These are phyloP conservation scores for Aspergillus ochraceoroseus DNA, from an alignment of 2,329 filamentous ascomycete species.

Conservation along the genomic window DNA sequence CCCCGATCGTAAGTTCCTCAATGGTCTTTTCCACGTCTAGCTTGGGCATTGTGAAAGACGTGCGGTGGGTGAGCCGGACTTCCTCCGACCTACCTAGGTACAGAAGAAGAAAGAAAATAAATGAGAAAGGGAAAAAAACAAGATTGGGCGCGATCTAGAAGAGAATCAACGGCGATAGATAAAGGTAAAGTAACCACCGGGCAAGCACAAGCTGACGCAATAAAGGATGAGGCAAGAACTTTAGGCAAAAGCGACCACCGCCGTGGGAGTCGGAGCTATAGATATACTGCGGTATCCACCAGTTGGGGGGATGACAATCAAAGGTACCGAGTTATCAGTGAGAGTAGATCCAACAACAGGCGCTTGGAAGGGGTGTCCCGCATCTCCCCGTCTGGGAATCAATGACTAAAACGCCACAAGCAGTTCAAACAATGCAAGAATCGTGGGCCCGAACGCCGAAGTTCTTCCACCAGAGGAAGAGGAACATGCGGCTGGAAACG, in stretches of 20 bases:
- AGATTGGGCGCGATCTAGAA: background rate
- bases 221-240: too few species aligned
- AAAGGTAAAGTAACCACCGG: background rate
- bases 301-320: background rate
- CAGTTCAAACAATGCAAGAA: background rate
- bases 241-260: background rate
- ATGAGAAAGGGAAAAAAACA: background rate
- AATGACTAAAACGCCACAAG: conserved; percentile 1
- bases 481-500: background rate
- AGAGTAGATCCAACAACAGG: conserved; percentile 3
- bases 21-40: conserved; percentile 49
- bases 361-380: background rate
- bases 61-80: background rate
- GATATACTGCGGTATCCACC: conserved; percentile 10
- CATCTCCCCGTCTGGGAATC: conserved; percentile 8
- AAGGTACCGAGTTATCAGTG: conserved; percentile 2
- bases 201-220: too few species aligned
- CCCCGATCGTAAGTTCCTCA: conserved; percentile 50
- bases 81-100: conserved; percentile 11
- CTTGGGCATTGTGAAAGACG: conserved; percentile 27
- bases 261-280: conserved; percentile 10
- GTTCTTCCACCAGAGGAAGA: conserved; percentile 7
- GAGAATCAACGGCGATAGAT: background rate
- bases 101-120: conserved; percentile 2
- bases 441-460: conserved; percentile 9